A percentile compares a stretch with the other conserved stretches of the same genome.
Evolutionary conservation across 306 rosid genomes (phyloP).

Genomic region (Vigna reflexopilosa): DNA sequence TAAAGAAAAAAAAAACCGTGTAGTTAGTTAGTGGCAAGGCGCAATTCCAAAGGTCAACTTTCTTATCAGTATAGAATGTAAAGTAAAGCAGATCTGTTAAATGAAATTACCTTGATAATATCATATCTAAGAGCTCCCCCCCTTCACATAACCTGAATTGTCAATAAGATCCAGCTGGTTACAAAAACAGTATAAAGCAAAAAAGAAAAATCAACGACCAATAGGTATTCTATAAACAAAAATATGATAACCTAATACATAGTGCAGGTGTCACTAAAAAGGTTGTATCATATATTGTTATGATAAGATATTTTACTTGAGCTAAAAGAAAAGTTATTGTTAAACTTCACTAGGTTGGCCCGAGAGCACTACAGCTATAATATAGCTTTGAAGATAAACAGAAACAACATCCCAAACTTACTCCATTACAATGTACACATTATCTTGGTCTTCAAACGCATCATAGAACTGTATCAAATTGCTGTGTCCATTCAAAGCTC

Average conservation of each 20-base stretch:
- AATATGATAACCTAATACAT: background rate
- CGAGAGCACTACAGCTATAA: constrained; percentile 12
- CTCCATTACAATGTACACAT: constrained; percentile 99
- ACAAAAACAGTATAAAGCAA: constrained; percentile 1
- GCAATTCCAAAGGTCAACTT: constrained; percentile 30
- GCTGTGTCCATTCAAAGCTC: constrained; percentile 87
- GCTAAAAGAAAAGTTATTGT: background rate
- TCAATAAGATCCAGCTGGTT: constrained; percentile 32
- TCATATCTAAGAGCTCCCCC: constrained; percentile 97
- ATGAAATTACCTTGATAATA: constrained; percentile 83
- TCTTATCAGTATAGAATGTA: background rate
- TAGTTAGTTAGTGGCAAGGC: constrained; percentile 42
- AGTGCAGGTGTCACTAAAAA: background rate
- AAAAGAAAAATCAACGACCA: background rate
- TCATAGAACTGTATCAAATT: constrained; percentile 88
- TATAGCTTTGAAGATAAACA: constrained; percentile 28
- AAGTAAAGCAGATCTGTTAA: background rate
- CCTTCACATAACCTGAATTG: constrained; percentile 98
- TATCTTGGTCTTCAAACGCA: constrained; percentile 94
- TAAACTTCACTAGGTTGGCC: constrained; percentile 20
- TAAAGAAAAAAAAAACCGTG: constrained; percentile 48
- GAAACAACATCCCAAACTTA: constrained; percentile 58
- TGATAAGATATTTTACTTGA: constrained; percentile 10
- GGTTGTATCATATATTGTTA: background rate
- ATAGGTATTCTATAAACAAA: constrained; percentile 19